Conservation (phyloP, 1,284 basidiomycete species). For the Erythrobasidium hasegawianum region DNA sequence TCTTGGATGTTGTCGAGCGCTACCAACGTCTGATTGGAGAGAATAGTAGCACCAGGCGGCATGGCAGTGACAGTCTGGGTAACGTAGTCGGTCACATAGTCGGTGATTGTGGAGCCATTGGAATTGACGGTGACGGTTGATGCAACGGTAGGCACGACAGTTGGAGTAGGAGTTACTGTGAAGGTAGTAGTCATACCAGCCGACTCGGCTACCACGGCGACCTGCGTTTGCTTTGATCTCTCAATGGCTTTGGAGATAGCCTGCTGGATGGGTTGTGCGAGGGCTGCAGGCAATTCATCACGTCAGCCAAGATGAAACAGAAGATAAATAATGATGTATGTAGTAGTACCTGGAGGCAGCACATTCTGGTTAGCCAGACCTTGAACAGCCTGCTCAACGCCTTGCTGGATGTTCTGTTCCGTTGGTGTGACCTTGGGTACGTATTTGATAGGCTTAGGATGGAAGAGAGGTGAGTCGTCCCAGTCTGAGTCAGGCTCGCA, state of each 20-base stretch:
- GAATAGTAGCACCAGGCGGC: conserved; percentile 36
- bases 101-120: conserved; percentile 25
- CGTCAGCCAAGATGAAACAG: too few species aligned
- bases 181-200: conserved; percentile 11
- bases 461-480: not conserved
- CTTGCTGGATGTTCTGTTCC: conserved; percentile 35
- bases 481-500: not conserved
- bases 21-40: conserved; percentile 33
- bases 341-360: conserved; percentile 21
- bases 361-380: conserved; percentile 34
- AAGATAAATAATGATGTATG: too few species aligned
- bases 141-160: conserved; percentile 8
- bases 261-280: conserved; percentile 35
- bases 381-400: conserved; percentile 37
- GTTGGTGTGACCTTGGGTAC: conserved; percentile 36
- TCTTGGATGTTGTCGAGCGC: conserved; percentile 41
- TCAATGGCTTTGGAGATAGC: conserved; percentile 38
- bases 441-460: conserved; percentile 22
- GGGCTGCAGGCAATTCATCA: too few species aligned
- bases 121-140: conserved; percentile 11
- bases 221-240: conserved; percentile 28
- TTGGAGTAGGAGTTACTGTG: conserved; percentile 8
- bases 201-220: conserved; percentile 24
- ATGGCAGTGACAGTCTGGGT: conserved; percentile 35
- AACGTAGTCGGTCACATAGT: conserved; percentile 28